Evolutionary conservation across 352 stramenopile genomes (phyloP).

Genomic region (Blastocystis sp.): DNA sequence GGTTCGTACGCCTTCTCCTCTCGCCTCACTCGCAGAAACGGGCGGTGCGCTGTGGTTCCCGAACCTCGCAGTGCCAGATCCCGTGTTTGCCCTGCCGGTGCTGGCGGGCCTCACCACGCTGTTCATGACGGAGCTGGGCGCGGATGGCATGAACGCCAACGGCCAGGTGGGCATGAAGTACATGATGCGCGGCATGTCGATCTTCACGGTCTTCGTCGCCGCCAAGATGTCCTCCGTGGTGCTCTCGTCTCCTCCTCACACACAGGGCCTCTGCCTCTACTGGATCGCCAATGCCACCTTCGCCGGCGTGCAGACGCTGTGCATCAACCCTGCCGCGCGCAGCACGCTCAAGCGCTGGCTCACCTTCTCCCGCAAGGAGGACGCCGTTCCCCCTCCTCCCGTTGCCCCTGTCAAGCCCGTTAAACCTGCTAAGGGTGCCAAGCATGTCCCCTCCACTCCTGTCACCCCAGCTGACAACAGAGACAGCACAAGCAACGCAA

Average conservation of each 20-base stretch:
- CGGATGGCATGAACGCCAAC: slow-evolving; percentile 63
- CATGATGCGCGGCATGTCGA: slow-evolving; percentile 64
- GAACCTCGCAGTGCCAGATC: slow-evolving; percentile 51
- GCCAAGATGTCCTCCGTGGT: slow-evolving; percentile 39
- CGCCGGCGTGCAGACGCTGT: slow-evolving; percentile 36
- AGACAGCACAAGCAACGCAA: no score
- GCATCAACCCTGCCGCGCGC: background rate
- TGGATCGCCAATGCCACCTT: slow-evolving; percentile 50
- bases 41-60: slow-evolving; percentile 60
- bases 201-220: slow-evolving; percentile 59
- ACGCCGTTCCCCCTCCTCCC: slow-evolving; percentile 5
- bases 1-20: slow-evolving; percentile 19
- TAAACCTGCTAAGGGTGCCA: no score
- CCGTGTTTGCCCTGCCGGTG: slow-evolving; percentile 34
- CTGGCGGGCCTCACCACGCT: slow-evolving; percentile 43
- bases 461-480: no score
- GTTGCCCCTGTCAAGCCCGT: no score
- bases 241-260: background rate
- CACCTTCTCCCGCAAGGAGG: background rate
- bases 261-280: slow-evolving; percentile 54
- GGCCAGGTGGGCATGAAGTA: slow-evolving; percentile 64
- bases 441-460: no score
- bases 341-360: slow-evolving; percentile 27
- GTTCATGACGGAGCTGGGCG: slow-evolving; percentile 66
- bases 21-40: background rate